A percentile compares a stretch with the other conserved stretches of the same genome.
phyloP scores from a whole-genome alignment of 306 rosid species.

The Lupinus albus region DNA sequence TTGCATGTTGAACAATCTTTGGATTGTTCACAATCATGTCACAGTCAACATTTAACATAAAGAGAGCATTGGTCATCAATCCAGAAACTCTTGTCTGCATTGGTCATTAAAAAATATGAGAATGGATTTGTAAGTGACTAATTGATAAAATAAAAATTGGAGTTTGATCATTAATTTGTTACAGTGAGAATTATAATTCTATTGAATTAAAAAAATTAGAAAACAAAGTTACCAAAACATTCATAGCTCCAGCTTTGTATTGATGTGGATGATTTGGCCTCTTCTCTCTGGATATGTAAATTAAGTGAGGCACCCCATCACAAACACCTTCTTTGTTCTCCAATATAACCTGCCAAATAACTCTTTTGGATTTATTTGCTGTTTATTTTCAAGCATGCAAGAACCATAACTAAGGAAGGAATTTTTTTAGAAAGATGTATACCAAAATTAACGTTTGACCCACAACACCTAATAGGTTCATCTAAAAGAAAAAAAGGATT shows the following conservation, averaged over 20 bases:
- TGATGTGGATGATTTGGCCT: slow-evolving; percentile 52
- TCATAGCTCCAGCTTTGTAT: slow-evolving; percentile 85
- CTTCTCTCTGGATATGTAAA: slow-evolving; percentile 76
- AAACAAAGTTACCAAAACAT: slow-evolving; percentile 52
- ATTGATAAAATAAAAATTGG: background rate
- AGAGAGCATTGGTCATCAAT: slow-evolving; percentile 76
- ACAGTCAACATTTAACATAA: slow-evolving; percentile 69
- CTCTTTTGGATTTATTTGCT: background rate
- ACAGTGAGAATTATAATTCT: background rate
- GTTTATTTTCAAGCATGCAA: background rate
- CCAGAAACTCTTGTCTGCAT: slow-evolving; percentile 68
- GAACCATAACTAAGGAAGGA: background rate
- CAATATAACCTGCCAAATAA: slow-evolving; percentile 51
- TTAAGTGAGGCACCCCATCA: slow-evolving; percentile 59
- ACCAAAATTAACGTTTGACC: background rate
- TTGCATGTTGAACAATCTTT: slow-evolving; percentile 47
- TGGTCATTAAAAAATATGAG: background rate
- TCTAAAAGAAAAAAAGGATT: background rate
- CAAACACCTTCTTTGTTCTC: slow-evolving; percentile 49
- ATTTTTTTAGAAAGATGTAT: too few species aligned
- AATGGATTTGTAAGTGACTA: background rate
- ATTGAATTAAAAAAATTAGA: background rate
- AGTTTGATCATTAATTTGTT: slow-evolving; percentile 7
- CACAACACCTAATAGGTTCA: background rate
- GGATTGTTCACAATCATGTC: slow-evolving; percentile 74